These are phyloP conservation scores for Simplicillium sp. DNA, from an alignment of 2,329 filamentous ascomycete species.

Conservation along the genomic window DNA sequence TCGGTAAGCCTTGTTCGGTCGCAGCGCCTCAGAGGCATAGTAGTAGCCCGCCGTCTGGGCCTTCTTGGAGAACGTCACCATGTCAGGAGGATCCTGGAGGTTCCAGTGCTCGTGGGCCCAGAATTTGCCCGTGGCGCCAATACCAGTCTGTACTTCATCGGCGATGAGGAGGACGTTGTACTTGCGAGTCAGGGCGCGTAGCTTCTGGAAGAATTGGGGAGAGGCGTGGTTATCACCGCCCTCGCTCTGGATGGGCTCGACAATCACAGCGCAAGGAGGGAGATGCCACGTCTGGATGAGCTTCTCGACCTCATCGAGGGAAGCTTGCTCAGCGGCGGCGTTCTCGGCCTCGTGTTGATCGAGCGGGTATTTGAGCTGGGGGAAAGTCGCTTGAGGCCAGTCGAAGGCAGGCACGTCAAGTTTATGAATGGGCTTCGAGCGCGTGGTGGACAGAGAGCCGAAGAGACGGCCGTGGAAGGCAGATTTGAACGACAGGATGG, in stretches of 20 bases:
- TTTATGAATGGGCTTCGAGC: constrained; percentile 78
- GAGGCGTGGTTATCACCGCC: constrained; percentile 80
- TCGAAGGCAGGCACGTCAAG: constrained; percentile 82
- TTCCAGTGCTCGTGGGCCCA: constrained; percentile 85
- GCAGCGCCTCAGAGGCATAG: constrained; percentile 63
- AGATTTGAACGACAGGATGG: constrained; percentile 69
- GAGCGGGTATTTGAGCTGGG: constrained; percentile 67
- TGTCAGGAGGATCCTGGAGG: constrained; percentile 61
- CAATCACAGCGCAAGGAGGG: constrained; percentile 63
- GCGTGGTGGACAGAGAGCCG: constrained; percentile 67
- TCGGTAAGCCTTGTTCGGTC: constrained; percentile 73
- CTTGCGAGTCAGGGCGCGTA: constrained; percentile 62
- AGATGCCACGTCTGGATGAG: constrained; percentile 58
- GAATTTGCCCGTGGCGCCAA: constrained; percentile 79
- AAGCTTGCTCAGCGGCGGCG: constrained; percentile 59
- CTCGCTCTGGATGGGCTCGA: constrained; percentile 77
- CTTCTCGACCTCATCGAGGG: constrained; percentile 63
- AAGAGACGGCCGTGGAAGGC: constrained; percentile 78
- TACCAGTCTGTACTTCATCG: constrained; percentile 76
- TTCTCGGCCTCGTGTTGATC: constrained; percentile 62
- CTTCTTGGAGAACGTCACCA: constrained; percentile 86
- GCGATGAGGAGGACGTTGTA: constrained; percentile 67
- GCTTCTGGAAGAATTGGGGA: constrained; percentile 65
- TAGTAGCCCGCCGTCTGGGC: constrained; percentile 80
- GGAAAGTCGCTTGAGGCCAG: constrained; percentile 79